A percentile compares a stretch with the other conserved stretches of the same genome.
Conservation (phyloP, 257 asterid genomes). For the Hygrophila difformis region DNA sequence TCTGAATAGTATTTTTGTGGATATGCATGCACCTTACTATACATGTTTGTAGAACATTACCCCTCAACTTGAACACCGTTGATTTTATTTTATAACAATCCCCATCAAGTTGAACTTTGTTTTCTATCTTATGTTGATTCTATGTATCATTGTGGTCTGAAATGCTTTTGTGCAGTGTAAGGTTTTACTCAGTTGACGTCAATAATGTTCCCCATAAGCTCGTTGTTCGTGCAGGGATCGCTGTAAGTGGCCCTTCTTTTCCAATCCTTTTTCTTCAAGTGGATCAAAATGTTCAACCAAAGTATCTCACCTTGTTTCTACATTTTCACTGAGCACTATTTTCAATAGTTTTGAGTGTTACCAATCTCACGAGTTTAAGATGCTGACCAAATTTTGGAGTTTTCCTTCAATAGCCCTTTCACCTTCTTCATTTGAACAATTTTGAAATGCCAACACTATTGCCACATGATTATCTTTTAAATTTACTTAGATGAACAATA, state of each 20-base stretch:
- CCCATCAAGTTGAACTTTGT: too few species aligned
- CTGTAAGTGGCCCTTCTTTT: constrained; percentile 50
- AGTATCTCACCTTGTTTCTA: not conserved
- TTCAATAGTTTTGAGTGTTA: not conserved
- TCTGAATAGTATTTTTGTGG: not conserved
- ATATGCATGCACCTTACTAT: constrained; percentile 2
- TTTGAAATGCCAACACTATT: too few species aligned
- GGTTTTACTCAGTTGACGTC: constrained; percentile 72
- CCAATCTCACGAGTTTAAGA: not conserved
- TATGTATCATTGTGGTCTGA: not conserved
- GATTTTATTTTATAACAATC: too few species aligned
- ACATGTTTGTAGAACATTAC: too few species aligned
- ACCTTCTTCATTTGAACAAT: not conserved
- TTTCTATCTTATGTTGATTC: too few species aligned
- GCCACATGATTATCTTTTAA: not conserved
- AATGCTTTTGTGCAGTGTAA: constrained; percentile 41
- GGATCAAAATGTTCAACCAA: not conserved
- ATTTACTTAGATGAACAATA: not conserved
- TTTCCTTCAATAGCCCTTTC: too few species aligned
- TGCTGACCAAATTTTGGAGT: not conserved
- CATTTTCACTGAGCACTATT: not conserved
- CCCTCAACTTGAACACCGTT: too few species aligned
- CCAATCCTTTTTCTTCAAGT: not conserved
- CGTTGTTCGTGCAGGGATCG: constrained; percentile 71
- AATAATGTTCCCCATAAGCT: constrained; percentile 79